Percentiles rank a stretch among this genome's conserved stretches.
Conservation (phyloP, 1,139 yeast genomes). For the Geotrichum reessii region DNA sequence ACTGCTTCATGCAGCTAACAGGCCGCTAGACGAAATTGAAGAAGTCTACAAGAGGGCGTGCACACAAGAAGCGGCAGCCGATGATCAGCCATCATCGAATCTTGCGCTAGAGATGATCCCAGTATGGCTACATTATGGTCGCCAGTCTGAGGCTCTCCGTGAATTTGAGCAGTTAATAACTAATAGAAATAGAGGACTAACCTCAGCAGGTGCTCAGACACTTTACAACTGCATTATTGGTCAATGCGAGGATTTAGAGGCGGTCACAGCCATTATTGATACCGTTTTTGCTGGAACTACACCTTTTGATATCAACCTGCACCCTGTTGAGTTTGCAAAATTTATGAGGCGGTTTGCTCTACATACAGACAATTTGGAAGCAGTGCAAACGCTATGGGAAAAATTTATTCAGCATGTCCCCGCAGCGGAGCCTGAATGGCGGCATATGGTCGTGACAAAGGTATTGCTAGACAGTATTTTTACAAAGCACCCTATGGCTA, state of each 20-base stretch:
- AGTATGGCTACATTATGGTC: not conserved
- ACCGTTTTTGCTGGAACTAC: not conserved
- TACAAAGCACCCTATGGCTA: not conserved
- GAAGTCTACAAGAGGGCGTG: constrained; percentile 36
- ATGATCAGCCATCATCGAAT: not conserved
- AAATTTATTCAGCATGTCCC: not conserved
- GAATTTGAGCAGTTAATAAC: not conserved
- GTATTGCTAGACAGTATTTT: not conserved
- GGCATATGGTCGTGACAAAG: not conserved
- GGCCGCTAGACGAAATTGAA: constrained; percentile 53
- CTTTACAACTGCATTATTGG: not conserved
- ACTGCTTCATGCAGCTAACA: constrained; percentile 56
- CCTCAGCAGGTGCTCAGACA: not conserved
- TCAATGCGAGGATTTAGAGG: not conserved
- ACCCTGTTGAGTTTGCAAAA: not conserved
- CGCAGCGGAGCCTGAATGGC: not conserved
- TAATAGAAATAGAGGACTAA: not conserved
- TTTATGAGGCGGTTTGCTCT: not conserved
- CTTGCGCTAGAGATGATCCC: not conserved
- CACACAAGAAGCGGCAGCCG: constrained; percentile 26
- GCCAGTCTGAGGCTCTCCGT: not conserved
- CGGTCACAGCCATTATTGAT: not conserved
- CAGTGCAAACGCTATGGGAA: not conserved
- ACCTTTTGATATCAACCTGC: not conserved
- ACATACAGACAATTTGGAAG: not conserved